phyloP scores from a whole-genome alignment of 177 flowering plant genomes.

The Tripterygium wilfordii region DNA sequence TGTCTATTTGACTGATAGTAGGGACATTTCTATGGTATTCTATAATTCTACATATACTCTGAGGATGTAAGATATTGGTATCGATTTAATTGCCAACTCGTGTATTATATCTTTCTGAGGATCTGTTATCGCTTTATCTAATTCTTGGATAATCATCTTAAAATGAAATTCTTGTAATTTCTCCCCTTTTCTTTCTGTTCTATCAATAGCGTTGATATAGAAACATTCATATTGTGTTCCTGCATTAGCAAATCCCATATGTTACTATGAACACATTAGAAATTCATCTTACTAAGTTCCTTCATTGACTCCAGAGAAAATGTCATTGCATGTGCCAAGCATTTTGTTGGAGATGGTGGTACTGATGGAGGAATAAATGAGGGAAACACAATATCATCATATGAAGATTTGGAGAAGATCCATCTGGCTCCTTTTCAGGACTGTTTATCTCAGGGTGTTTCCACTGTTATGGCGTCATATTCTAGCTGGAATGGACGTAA shows the following conservation, averaged over 20 bases:
- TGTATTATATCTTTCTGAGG: too few relatives aligned
- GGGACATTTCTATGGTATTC: too few relatives aligned
- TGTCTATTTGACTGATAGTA: too few relatives aligned
- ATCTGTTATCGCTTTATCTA: too few relatives aligned
- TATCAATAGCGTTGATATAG: background rate
- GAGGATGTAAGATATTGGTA: too few relatives aligned
- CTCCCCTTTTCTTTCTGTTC: background rate
- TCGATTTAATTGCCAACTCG: too few relatives aligned
- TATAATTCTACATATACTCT: too few relatives aligned
- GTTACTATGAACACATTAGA: background rate
- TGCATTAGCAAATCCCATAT: too few relatives aligned
- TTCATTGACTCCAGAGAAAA: constrained; percentile 50
- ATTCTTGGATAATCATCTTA: too few relatives aligned
- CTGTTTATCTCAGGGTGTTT: constrained; percentile 74
- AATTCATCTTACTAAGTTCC: constrained; percentile 1
- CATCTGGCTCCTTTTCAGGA: constrained; percentile 78
- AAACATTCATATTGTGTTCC: background rate
- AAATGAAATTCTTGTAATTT: too few relatives aligned
- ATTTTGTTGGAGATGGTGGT: constrained; percentile 90
- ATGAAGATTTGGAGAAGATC: constrained; percentile 47
- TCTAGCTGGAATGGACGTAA: constrained; percentile 78
- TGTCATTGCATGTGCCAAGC: constrained; percentile 82
- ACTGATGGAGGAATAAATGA: constrained; percentile 75
- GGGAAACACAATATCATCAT: constrained; percentile 54
- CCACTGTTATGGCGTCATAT: constrained; percentile 83